Percentiles rank a stretch among this genome's conserved stretches.
Evolutionary conservation across 345 rosid species (phyloP).

Genomic region (Pistacia vera): DNA sequence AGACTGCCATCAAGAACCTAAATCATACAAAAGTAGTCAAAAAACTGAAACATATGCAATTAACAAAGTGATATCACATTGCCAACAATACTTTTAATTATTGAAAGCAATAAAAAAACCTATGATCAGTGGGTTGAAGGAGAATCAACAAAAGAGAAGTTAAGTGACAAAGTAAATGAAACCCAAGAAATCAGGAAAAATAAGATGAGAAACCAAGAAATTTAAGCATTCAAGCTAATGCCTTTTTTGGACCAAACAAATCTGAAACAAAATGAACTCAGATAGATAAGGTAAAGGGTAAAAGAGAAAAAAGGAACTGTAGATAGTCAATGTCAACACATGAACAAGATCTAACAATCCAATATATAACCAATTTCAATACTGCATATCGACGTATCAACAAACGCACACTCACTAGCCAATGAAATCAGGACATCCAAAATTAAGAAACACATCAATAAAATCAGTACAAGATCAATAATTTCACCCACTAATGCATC

Average conservation of each 20-base stretch:
- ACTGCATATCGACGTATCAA: slow-evolving; percentile 5
- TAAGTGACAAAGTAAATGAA: not conserved
- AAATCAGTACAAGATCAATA: not conserved
- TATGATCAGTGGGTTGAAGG: not conserved
- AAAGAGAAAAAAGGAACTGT: slow-evolving; percentile 10
- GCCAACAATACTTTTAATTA: not conserved
- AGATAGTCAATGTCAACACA: not conserved
- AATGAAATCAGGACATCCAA: not conserved
- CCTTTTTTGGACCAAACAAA: not conserved
- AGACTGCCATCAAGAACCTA: slow-evolving; percentile 6
- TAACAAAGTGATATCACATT: not conserved
- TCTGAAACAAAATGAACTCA: not conserved
- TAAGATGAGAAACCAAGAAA: not conserved
- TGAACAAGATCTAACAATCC: not conserved
- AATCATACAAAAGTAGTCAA: slow-evolving; percentile 1
- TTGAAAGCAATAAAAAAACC: not conserved
- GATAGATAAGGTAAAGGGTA: not conserved
- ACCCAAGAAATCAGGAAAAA: not conserved
- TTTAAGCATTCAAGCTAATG: not conserved
- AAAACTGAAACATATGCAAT: slow-evolving; percentile 11
- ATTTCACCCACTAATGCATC: not conserved
- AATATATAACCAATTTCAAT: slow-evolving; percentile 3
- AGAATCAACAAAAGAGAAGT: not conserved
- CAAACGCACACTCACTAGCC: not conserved
- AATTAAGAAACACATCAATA: not conserved